Conservation (phyloP, 2,329 filamentous ascomycete species). For the Penicillium concentricum region DNA sequence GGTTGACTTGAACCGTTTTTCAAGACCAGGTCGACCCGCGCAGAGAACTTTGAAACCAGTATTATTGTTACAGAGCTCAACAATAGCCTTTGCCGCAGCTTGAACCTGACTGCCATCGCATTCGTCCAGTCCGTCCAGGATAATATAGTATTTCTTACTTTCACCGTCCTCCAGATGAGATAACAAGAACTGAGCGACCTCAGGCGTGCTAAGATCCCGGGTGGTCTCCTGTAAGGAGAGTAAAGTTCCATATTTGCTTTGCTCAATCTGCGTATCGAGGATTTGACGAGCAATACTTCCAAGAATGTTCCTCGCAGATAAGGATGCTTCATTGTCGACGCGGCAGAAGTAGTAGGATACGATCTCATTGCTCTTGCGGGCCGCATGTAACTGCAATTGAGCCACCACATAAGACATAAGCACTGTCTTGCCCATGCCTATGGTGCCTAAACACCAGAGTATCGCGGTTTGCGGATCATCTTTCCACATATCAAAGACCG, state of each 20-base stretch:
- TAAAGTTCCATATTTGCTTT: not conserved
- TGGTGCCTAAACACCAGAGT: not conserved
- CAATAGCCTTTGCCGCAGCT: not conserved
- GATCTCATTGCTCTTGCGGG: slow-evolving; percentile 5
- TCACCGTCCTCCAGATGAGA: not conserved
- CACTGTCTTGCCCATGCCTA: slow-evolving; percentile 19
- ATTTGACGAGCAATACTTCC: slow-evolving; percentile 22
- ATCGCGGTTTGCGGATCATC: not conserved
- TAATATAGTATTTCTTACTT: not conserved
- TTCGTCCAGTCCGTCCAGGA: slow-evolving; percentile 7
- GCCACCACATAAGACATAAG: slow-evolving; percentile 18
- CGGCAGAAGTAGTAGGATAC: slow-evolving; percentile 21
- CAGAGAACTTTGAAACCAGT: slow-evolving; percentile 14
- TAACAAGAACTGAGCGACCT: not conserved
- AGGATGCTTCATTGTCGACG: not conserved
- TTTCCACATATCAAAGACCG: not conserved
- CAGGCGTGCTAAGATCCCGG: not conserved
- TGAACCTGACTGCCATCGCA: not conserved
- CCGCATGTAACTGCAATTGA: slow-evolving; percentile 5
- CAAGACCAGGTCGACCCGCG: slow-evolving; percentile 17
- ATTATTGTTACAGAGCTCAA: not conserved
- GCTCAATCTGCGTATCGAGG: slow-evolving; percentile 1
- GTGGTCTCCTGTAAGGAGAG: not conserved
- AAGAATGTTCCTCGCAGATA: slow-evolving; percentile 19
- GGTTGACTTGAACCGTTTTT: not conserved